Conservation (phyloP, 1,284 basidiomycete genomes). For the Heterobasidion annosum region DNA sequence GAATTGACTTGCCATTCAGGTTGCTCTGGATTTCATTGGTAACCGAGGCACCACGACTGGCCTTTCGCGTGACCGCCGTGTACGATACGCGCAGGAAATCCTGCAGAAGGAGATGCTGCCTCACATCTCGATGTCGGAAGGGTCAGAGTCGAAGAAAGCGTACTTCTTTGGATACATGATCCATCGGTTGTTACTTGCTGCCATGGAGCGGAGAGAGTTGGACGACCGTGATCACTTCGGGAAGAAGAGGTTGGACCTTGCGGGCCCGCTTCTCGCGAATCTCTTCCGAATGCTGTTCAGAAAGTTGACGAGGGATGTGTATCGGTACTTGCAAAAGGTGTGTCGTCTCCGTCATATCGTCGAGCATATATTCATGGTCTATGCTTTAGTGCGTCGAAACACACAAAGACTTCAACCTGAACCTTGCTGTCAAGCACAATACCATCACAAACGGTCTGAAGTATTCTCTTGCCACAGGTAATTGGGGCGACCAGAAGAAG, state of each 20-base stretch:
- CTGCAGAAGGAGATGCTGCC: slow-evolving; percentile 98
- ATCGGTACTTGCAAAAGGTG: slow-evolving; percentile 95
- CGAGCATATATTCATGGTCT: slow-evolving; percentile 1
- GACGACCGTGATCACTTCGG: slow-evolving; percentile 99
- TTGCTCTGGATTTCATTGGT: slow-evolving; percentile 95
- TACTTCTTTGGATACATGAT: slow-evolving; percentile 99
- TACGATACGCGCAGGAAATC: slow-evolving; percentile 96
- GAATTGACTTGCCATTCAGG: slow-evolving; percentile 21
- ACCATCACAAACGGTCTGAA: slow-evolving; percentile 98
- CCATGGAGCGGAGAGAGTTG: slow-evolving; percentile 89
- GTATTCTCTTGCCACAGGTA: slow-evolving; percentile 97
- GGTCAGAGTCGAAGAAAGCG: slow-evolving; percentile 96
- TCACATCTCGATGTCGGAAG: slow-evolving; percentile 93
- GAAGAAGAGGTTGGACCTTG: slow-evolving; percentile 95
- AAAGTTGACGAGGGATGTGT: slow-evolving; percentile 95
- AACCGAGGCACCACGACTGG: slow-evolving; percentile 96
- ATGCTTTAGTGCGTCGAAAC: slow-evolving; percentile 94
- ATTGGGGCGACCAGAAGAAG: slow-evolving; percentile 99
- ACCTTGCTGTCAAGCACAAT: slow-evolving; percentile 88
- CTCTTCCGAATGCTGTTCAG: slow-evolving; percentile 98
- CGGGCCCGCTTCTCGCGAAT: slow-evolving; percentile 90
- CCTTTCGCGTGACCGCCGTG: slow-evolving; percentile 85
- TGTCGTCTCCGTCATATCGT: slow-evolving; percentile 9
- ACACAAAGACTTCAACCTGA: slow-evolving; percentile 91
- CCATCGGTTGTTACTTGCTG: slow-evolving; percentile 89